Evolutionary conservation across 306 rosid species (phyloP), one percentile per base, ranked within the genome.

Genomic region (Cyclanthera cordifolia): DNA sequence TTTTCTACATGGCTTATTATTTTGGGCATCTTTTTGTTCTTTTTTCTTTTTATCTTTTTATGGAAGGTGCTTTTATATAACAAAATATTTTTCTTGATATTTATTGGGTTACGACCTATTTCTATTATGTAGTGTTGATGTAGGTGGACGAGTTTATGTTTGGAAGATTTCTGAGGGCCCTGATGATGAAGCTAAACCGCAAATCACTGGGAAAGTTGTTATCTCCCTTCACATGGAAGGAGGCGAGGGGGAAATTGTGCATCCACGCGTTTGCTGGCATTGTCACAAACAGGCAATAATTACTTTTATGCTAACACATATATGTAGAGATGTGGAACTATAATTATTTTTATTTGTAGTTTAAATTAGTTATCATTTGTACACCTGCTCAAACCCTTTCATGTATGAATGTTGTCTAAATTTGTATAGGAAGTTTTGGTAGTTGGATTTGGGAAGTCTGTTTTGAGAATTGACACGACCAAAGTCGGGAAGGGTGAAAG

Each of bases 121-220:
- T 25, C 19, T 74, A 81, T 74, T 76, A 48, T 79, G 79, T 91
- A 88, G 97, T 82, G 91, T 90, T 79, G 90, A 96, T 43, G 74
- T 85, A 63, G 99, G 91, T 73, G 95, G 96, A 63, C 87, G 96
- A 58, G 85, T 94, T 63, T 94, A 70, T 74, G 97, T 90, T 14
- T 94, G 99, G 99, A 94, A 81, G 75, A 88, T 94, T 67, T 85
- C 96, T 49, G 99, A 88, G 82, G 97, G 97, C 69, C 97, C 97
- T 11, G 96, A 86, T 85, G 95, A 83, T 71, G 99, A 90, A 81
- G 88, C 84, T 57, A 94, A 87, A 64, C 89, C 90, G 23, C 95
- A 90, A 80, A 90, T 94, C 64, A 80, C 97, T 30, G 97, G 95
- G 53, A 85, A 79, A 81, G 64, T 90, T 74, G 84, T 90, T 69